A percentile compares a stretch with the other conserved stretches of the same genome.
Conservation (phyloP, 1,139 yeast species). For the Sugiyamaella pinicola region DNA sequence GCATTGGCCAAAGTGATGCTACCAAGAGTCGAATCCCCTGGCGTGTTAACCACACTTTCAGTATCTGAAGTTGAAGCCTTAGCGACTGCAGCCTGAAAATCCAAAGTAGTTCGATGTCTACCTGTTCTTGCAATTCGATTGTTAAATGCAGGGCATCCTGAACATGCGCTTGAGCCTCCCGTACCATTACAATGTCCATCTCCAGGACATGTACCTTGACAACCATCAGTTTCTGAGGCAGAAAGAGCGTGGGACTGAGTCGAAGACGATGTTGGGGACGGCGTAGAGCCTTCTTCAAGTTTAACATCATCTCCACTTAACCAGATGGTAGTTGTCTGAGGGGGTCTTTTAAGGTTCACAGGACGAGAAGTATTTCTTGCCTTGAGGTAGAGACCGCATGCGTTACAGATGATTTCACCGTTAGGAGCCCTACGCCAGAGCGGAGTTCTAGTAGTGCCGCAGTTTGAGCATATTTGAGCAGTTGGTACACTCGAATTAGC, state of each 20-base stretch:
- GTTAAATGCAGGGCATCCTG: constrained; percentile 81
- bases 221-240: constrained; percentile 16
- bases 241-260: constrained; percentile 8
- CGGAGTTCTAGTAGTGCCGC: constrained; percentile 70
- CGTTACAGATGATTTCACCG: constrained; percentile 67
- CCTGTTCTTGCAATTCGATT: constrained; percentile 52
- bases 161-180: constrained; percentile 78
- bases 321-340: constrained; percentile 22
- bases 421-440: constrained; percentile 70
- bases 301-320: constrained; percentile 4
- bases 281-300: constrained; percentile 1
- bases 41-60: background rate
- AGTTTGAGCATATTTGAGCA: constrained; percentile 60
- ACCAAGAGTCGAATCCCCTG: background rate
- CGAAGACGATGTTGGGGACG: constrained; percentile 19
- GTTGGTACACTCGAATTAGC: constrained; percentile 19
- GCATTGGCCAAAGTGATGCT: background rate
- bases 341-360: constrained; percentile 55
- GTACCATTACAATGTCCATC: constrained; percentile 87
- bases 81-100: background rate
- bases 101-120: constrained; percentile 13
- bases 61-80: background rate
- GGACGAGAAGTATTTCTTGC: constrained; percentile 49
- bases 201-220: constrained; percentile 71
- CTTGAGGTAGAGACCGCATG: constrained; percentile 60